These are phyloP conservation scores for Tritrichomonas foetus DNA, from an alignment of 208 protist genomes.

Conservation along the genomic window DNA sequence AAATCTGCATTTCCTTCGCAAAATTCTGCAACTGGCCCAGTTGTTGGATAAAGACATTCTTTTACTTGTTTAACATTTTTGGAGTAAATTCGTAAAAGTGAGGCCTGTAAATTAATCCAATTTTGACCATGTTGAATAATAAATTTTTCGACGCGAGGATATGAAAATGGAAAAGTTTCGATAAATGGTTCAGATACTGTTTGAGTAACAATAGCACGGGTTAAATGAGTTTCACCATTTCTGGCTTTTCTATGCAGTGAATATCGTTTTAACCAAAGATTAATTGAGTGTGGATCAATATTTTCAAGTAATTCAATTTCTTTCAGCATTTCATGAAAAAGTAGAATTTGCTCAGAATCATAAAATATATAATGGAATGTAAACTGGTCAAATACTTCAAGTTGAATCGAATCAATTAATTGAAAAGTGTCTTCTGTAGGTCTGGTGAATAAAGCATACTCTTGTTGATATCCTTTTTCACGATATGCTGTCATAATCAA, in stretches of 20 bases:
- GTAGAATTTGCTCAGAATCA: neutral
- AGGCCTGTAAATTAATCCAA: neutral
- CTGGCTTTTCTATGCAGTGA: neutral
- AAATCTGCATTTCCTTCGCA: neutral
- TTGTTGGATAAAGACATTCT: neutral
- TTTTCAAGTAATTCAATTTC: neutral
- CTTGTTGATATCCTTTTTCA: neutral
- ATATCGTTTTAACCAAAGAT: neutral
- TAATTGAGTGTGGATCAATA: neutral
- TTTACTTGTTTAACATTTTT: neutral
- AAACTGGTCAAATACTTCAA: neutral
- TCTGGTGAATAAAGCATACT: too few species aligned
- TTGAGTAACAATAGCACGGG: neutral
- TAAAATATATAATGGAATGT: neutral
- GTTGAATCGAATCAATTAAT: neutral
- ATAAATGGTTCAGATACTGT: neutral
- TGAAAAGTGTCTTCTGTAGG: neutral
- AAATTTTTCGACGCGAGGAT: neutral
- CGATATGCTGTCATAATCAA: neutral
- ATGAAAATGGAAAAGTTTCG: neutral
- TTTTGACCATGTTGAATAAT: neutral
- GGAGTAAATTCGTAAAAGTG: neutral
- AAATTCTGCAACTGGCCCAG: neutral
- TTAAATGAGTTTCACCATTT: neutral
- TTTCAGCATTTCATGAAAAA: neutral